A percentile compares a stretch with the other conserved stretches of the same genome.
Conservation (phyloP, 1,284 basidiomycete genomes). For the Malassezia obtusa region DNA sequence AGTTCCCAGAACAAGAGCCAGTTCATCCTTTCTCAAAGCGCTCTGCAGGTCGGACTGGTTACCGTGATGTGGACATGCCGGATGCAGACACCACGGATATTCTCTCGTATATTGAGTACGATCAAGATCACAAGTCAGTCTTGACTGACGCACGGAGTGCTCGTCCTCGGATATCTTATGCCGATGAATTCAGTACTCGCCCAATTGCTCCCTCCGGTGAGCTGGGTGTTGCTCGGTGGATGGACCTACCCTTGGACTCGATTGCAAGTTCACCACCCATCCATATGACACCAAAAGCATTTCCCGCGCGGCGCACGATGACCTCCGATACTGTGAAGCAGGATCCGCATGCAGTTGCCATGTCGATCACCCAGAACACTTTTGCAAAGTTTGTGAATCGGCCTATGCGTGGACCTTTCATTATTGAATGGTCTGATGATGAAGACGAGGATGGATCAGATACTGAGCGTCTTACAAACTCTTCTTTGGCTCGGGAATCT, state of each 20-base stretch:
- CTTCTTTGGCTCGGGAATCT: neutral
- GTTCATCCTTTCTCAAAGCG: neutral
- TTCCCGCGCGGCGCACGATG: neutral
- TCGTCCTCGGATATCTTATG: slow-evolving; percentile 11
- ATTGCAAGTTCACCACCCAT: neutral
- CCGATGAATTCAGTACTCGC: slow-evolving; percentile 8
- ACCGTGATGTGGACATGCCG: slow-evolving; percentile 4
- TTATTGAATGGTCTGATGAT: slow-evolving; percentile 15
- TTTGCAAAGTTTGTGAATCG: slow-evolving; percentile 3
- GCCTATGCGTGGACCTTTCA: neutral
- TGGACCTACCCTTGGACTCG: neutral
- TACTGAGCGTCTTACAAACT: neutral
- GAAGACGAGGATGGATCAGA: slow-evolving; percentile 2
- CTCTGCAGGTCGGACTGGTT: neutral
- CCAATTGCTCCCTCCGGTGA: neutral
- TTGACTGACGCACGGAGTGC: neutral
- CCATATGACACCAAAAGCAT: neutral
- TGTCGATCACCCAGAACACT: neutral
- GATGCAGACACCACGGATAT: neutral
- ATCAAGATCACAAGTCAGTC: neutral
- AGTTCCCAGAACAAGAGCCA: neutral
- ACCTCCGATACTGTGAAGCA: neutral
- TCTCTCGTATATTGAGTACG: neutral
- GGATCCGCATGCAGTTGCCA: neutral
- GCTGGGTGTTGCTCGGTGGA: neutral